Base-by-base conservation (phyloP, 176 grass and related monocot species). In the Oryza longistaminata region DNA sequence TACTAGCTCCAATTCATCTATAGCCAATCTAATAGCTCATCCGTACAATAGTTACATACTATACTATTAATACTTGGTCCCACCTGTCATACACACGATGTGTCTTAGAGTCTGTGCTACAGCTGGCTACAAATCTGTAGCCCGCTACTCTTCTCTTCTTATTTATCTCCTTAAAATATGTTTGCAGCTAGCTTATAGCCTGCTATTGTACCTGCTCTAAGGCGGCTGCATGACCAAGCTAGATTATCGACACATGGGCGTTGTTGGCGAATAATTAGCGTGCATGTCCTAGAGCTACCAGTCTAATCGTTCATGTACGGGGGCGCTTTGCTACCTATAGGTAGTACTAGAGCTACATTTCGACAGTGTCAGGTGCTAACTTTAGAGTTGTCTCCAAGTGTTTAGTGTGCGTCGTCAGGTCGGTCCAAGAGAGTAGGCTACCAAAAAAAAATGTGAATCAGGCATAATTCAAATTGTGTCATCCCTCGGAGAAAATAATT, bases 231-330 rank as follows among this genome's bases (percentile, higher is more conserved):
- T 35, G 12, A 58, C 26, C 65, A 24, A 62, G 58, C 58, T 31
- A 45, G 81, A 75, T 83, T 24, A 22, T 66, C 81, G 11, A 74
- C 55, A 83, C 70, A 74, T 74, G 70, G 81, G 70, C 58, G 55
- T 35, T 83, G 42, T 6, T 39, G 40, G 6, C 39, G 71, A 75
- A 66, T 75, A 49, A 83, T 66, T 83, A 46, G 53, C 13, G 24
- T 43, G 37, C 16, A 73, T 73, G 69, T 73, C 68, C 80, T 62
- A 3, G n/a, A 62, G 58, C 58, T 62, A 42, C 22, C 69, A 65
- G 40, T 24, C 58, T 24, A 46, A 11, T 62, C 52, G 37, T 83
- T 74, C 10, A n/a, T 73, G 37, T 73, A 64, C 79, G 68, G 68
- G 67, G n/a, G 10, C 55, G 46, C 2, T 40, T 17, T n/a, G 12